Base-by-base conservation (phyloP, 2,329 filamentous ascomycete genomes). In the Allantophomopsis cytisporea region DNA sequence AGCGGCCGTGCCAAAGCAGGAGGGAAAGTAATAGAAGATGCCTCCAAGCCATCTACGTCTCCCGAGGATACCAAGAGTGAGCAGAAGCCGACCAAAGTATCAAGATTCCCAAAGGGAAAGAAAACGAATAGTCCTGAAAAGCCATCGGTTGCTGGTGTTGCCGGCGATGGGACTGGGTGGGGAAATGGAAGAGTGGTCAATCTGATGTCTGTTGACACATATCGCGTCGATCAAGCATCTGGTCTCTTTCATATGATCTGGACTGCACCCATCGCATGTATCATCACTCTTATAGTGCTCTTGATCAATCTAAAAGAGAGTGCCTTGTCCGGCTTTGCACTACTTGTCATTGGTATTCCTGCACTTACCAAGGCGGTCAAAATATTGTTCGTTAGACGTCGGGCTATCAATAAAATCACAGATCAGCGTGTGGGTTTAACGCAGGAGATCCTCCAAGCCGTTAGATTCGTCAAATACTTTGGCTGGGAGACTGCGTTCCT, bases 391-490 rank as follows among this genome's bases (percentile, higher is more conserved):
- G 63, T 63, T 13, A 77, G 86, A 39, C 76, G 91, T 52, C 76
- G 75, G 50, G 67, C 60, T 21, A 95, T 96, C 65, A 96, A 95
- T 68, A 88, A 87, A 53, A 75, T 95, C 43, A 96, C 89, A 2
- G 89, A 96, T 55, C 83, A 93, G 60, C 76, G 89, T 45, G 88
- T 96, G 7, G 83, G 83, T 39, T 65, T 96, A 28, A 95, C 87
- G 0, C 88, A 95, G 55, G 89, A 96, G 55, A 94, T 96, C 38
- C 54, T 96, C 12, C 81, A 87, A 49, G 84, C 86, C 0, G 88
- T 95, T 17, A 76, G 88, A 18, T 95, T 96, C 53, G 89, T 96
- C 61, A 96, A 96, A 58, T 95, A 77, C 58, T 96, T 95, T 55
- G 88, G 87, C 7, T 96, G 89, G 89, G 89, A 96, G 56, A 80